Conservation (phyloP, 1,284 basidiomycete genomes). For the Vanrija sp. region DNA sequence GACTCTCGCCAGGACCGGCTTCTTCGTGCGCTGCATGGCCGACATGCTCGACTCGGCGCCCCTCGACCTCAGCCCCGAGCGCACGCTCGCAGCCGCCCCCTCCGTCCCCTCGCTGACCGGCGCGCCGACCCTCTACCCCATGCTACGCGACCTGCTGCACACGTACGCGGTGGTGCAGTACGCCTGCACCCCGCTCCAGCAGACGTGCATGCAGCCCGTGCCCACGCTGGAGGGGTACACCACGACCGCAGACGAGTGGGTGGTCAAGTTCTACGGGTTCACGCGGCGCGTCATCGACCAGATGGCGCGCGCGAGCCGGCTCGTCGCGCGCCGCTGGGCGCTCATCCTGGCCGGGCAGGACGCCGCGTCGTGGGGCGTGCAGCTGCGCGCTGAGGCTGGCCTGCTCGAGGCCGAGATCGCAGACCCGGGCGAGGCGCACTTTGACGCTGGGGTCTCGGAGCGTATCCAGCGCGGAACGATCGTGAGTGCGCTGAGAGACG, state of each 20-base stretch:
- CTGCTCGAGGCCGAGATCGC: conserved; percentile 4
- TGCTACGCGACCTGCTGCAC: conserved; percentile 17
- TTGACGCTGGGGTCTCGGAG: conserved; percentile 9
- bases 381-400: conserved; percentile 8
- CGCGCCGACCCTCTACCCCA: conserved; percentile 3
- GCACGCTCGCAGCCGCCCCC: not conserved
- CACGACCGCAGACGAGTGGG: conserved; percentile 12
- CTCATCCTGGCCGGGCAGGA: conserved; percentile 6
- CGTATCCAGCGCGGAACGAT: conserved; percentile 19
- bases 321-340: conserved; percentile 12
- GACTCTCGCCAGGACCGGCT: conserved; percentile 14
- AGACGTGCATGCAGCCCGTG: not conserved
- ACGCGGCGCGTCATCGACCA: conserved; percentile 14
- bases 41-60: conserved; percentile 18
- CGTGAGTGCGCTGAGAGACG: not conserved
- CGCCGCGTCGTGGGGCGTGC: not conserved
- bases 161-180: conserved; percentile 14
- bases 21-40: conserved; percentile 22
- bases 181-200: conserved; percentile 7
- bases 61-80: not conserved
- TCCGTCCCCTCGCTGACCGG: not conserved
- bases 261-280: conserved; percentile 21
- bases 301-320: conserved; percentile 13
- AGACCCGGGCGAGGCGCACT: conserved; percentile 3
- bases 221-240: not conserved